phyloP scores from a whole-genome alignment of 2,329 filamentous ascomycete species.

The Aspergillus latus region DNA sequence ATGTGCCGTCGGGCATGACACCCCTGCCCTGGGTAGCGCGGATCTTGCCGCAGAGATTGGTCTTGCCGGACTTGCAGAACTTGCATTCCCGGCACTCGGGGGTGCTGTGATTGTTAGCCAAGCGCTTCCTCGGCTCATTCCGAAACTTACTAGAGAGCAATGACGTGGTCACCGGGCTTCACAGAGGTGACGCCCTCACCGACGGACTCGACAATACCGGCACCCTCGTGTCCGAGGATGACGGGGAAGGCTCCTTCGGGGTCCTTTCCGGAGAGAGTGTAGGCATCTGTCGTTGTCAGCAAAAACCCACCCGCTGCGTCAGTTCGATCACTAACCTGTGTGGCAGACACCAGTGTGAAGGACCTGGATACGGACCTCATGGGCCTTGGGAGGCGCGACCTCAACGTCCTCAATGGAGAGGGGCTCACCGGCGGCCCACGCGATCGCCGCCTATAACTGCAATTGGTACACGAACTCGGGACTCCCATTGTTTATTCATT shows the following conservation, averaged over 20 bases:
- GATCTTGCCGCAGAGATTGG: constrained; percentile 98
- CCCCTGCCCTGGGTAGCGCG: constrained; percentile 93
- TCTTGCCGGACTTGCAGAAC: constrained; percentile 99
- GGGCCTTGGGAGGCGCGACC: constrained; percentile 80
- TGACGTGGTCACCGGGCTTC: constrained; percentile 88
- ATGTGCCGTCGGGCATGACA: constrained; percentile 95
- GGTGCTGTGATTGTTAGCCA: constrained; percentile 83
- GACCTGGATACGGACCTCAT: constrained; percentile 96
- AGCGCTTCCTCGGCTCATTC: constrained; percentile 10
- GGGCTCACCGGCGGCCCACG: constrained; percentile 93
- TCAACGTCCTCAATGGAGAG: constrained; percentile 89
- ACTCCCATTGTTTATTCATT: neutral
- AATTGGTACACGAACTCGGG: constrained; percentile 10
- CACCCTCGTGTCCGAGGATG: constrained; percentile 85
- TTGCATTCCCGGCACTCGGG: constrained; percentile 98
- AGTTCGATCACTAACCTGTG: constrained; percentile 62
- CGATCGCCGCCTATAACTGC: constrained; percentile 72
- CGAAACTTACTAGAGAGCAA: constrained; percentile 75
- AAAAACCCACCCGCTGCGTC: neutral
- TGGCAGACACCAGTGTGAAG: constrained; percentile 99
- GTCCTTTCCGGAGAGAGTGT: constrained; percentile 93
- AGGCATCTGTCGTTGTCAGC: constrained; percentile 64
- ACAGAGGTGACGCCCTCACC: constrained; percentile 94
- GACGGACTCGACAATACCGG: constrained; percentile 87
- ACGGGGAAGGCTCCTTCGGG: constrained; percentile 93